Percentiles rank a stretch among this genome's conserved stretches.
Conservation (phyloP, 140 eudicot species). For the Stevia rebaudiana region DNA sequence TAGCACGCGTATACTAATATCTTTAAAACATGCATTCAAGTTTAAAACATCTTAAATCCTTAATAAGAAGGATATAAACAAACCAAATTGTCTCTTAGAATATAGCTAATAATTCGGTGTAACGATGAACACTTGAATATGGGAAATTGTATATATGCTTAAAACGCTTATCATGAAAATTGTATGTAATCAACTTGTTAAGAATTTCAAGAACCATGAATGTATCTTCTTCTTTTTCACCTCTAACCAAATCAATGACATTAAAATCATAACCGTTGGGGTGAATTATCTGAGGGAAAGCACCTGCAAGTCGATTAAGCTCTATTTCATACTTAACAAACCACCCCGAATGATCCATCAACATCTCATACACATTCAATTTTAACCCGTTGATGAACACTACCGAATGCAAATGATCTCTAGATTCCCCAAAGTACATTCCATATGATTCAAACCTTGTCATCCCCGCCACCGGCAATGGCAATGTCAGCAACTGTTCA, state of each 20-base stretch:
- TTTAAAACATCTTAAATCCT: too few relatives aligned
- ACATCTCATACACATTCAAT: slow-evolving; percentile 35
- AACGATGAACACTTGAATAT: background rate
- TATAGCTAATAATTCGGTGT: background rate
- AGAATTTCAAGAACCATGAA: background rate
- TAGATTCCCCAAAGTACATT: background rate
- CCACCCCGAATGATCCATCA: slow-evolving; percentile 30
- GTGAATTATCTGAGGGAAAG: slow-evolving; percentile 1
- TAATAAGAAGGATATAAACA: too few relatives aligned
- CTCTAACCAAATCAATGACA: slow-evolving; percentile 9
- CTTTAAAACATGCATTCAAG: too few relatives aligned
- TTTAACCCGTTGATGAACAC: slow-evolving; percentile 7
- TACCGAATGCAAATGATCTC: slow-evolving; percentile 14
- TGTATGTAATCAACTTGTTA: background rate
- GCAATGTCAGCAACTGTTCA: background rate
- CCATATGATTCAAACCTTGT: background rate
- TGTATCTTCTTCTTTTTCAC: background rate
- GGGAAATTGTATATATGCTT: background rate
- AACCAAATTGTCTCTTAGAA: too few relatives aligned
- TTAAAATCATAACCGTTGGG: slow-evolving; percentile 7
- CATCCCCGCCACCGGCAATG: background rate
- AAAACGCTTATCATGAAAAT: background rate
- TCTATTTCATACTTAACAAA: slow-evolving; percentile 26
- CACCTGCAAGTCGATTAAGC: slow-evolving; percentile 4
- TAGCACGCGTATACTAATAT: too few relatives aligned